Conservation (phyloP, 169 alveolate species). For the Cryptosporidium felis region DNA sequence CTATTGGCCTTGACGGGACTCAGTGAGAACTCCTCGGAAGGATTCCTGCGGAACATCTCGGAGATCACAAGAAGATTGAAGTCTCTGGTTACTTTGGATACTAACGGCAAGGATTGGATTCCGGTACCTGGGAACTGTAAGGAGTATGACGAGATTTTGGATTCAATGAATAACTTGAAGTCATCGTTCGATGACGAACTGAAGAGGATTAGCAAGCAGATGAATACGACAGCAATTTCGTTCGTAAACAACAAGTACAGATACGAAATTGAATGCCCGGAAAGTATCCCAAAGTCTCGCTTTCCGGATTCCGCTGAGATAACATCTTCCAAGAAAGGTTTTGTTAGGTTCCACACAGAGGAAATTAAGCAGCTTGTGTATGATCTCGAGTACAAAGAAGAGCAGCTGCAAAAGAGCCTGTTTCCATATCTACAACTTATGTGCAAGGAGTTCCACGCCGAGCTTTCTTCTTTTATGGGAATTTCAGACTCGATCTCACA, state of each 20-base stretch:
- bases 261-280: slow-evolving; percentile 90
- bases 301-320: slow-evolving; percentile 80
- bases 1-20: slow-evolving; percentile 42
- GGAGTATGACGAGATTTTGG: slow-evolving; percentile 76
- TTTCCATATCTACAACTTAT: slow-evolving; percentile 82
- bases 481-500: slow-evolving; percentile 66
- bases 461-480: slow-evolving; percentile 38
- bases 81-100: slow-evolving; percentile 22
- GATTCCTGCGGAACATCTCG: slow-evolving; percentile 8
- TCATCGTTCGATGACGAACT: slow-evolving; percentile 72
- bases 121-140: slow-evolving; percentile 78
- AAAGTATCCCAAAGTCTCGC: slow-evolving; percentile 78
- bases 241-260: slow-evolving; percentile 87
- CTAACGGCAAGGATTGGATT: slow-evolving; percentile 36
- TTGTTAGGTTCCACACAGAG: slow-evolving; percentile 86
- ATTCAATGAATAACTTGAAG: slow-evolving; percentile 72
- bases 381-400: slow-evolving; percentile 88
- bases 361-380: slow-evolving; percentile 79
- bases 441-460: slow-evolving; percentile 81
- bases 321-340: slow-evolving; percentile 92
- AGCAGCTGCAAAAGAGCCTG: slow-evolving; percentile 82
- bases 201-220: slow-evolving; percentile 18
- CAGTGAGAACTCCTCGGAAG: not conserved
- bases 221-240: slow-evolving; percentile 61
- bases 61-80: slow-evolving; percentile 19